A percentile compares a stretch with the other conserved stretches of the same genome.
phyloP scores from a whole-genome alignment of 1,139 yeast species.

The Torulaspora globosa region DNA sequence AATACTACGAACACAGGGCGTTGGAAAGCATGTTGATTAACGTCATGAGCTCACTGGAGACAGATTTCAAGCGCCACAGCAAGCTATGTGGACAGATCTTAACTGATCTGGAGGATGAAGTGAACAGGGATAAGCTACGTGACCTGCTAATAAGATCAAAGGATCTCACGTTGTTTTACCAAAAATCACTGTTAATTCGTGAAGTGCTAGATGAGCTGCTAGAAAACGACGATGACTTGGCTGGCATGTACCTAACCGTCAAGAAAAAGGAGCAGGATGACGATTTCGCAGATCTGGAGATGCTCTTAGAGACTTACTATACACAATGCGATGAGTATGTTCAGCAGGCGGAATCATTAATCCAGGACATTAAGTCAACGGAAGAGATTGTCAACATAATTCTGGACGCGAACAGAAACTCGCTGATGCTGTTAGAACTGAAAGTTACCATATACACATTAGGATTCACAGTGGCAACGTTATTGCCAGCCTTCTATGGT shows the following conservation, averaged over 20 bases:
- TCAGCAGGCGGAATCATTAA: conserved; percentile 81
- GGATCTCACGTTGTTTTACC: conserved; percentile 60
- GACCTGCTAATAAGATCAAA: conserved; percentile 66
- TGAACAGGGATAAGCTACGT: conserved; percentile 62
- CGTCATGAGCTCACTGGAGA: conserved; percentile 77
- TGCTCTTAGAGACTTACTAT: conserved; percentile 88
- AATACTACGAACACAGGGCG: conserved; percentile 77
- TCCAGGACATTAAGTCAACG: conserved; percentile 81
- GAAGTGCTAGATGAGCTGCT: conserved; percentile 69
- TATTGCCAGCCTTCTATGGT: conserved; percentile 84
- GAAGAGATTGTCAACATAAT: conserved; percentile 96
- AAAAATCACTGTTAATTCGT: conserved; percentile 61
- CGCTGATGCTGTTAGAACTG: conserved; percentile 83
- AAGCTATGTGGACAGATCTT: conserved; percentile 63
- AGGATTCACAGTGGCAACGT: conserved; percentile 74
- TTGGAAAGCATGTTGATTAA: conserved; percentile 82
- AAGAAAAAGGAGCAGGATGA: conserved; percentile 32
- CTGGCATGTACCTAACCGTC: conserved; percentile 68
- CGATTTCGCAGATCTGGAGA: conserved; percentile 74
- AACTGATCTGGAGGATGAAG: conserved; percentile 62
- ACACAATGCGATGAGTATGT: conserved; percentile 96
- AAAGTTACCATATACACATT: conserved; percentile 81
- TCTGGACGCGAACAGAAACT: conserved; percentile 89
- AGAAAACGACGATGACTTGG: conserved; percentile 86
- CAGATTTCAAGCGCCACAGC: conserved; percentile 73